Conservation (phyloP, 495 filamentous ascomycete genomes). For the Penicillium pulvis region DNA sequence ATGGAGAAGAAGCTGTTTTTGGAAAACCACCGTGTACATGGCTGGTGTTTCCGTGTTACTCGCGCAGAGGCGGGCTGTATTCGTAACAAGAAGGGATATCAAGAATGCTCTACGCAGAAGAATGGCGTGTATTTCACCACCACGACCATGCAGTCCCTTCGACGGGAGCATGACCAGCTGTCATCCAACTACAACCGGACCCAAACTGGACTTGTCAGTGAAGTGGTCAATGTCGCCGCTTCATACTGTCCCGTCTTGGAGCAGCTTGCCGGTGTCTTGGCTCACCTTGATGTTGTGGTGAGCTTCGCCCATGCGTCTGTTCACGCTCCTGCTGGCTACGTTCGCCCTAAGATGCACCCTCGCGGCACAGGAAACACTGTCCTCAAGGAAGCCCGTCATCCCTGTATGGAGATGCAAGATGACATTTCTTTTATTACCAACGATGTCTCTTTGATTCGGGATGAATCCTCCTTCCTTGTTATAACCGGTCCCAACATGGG, state of each 20-base stretch:
- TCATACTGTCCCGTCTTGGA: slow-evolving; percentile 96
- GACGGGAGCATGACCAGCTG: slow-evolving; percentile 91
- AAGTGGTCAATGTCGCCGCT: slow-evolving; percentile 90
- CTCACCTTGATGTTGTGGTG: slow-evolving; percentile 96
- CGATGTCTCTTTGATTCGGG: slow-evolving; percentile 82
- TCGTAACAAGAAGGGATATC: slow-evolving; percentile 84
- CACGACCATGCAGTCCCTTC: slow-evolving; percentile 73
- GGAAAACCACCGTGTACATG: slow-evolving; percentile 93
- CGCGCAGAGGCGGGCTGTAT: slow-evolving; percentile 91
- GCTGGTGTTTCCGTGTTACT: slow-evolving; percentile 95
- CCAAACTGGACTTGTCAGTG: slow-evolving; percentile 85
- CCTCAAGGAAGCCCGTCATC: slow-evolving; percentile 90
- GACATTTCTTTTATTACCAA: slow-evolving; percentile 99
- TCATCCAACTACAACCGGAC: slow-evolving; percentile 96
- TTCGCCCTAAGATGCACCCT: slow-evolving; percentile 87
- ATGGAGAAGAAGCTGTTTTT: slow-evolving; percentile 98
- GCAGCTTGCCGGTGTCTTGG: slow-evolving; percentile 81
- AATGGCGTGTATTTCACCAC: slow-evolving; percentile 99
- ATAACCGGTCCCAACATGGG: slow-evolving; percentile 99
- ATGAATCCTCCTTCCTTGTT: slow-evolving; percentile 86
- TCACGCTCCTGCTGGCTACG: slow-evolving; percentile 88
- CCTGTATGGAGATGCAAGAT: slow-evolving; percentile 99
- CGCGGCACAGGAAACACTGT: slow-evolving; percentile 89
- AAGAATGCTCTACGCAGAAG: slow-evolving; percentile 97
- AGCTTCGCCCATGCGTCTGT: slow-evolving; percentile 93